Percentiles rank a stretch among this genome's conserved stretches.
These are phyloP conservation scores for Pythium phragmitis DNA, from an alignment of 352 stramenopile genomes.

Conservation along the genomic window DNA sequence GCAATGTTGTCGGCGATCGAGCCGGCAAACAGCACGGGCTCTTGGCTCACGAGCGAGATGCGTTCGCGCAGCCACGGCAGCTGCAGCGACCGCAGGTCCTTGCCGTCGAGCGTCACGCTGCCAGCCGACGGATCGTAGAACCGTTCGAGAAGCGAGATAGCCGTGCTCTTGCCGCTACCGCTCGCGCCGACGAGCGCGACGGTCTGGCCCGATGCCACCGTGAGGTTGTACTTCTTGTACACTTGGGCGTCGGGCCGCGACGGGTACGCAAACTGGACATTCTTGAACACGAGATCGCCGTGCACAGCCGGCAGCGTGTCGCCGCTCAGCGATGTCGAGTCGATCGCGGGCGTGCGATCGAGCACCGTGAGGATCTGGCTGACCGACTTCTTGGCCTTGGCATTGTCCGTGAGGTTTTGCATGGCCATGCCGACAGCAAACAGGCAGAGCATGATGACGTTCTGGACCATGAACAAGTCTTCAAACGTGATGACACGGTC, in stretches of 20 bases:
- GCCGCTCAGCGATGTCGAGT: slow-evolving; percentile 19
- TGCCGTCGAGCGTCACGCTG: slow-evolving; percentile 56
- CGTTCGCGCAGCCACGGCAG: slow-evolving; percentile 30
- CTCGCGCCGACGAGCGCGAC: slow-evolving; percentile 81
- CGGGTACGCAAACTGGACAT: slow-evolving; percentile 61
- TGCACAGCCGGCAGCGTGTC: slow-evolving; percentile 10
- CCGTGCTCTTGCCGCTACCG: slow-evolving; percentile 81
- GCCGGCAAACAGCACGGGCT: slow-evolving; percentile 56
- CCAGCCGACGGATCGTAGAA: slow-evolving; percentile 54
- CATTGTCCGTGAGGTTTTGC: slow-evolving; percentile 32
- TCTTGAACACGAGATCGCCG: slow-evolving; percentile 38
- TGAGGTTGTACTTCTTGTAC: slow-evolving; percentile 70
- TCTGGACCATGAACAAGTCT: slow-evolving; percentile 44
- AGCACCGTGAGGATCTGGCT: slow-evolving; percentile 50
- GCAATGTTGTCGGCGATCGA: slow-evolving; percentile 45
- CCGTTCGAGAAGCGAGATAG: slow-evolving; percentile 62
- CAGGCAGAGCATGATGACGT: slow-evolving; percentile 38
- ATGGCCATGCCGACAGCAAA: slow-evolving; percentile 36
- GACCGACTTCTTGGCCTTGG: slow-evolving; percentile 33
- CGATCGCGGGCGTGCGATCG: slow-evolving; percentile 42
- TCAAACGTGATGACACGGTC: slow-evolving; percentile 38
- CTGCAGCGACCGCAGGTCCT: slow-evolving; percentile 53
- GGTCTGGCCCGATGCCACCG: slow-evolving; percentile 48
- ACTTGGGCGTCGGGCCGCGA: slow-evolving; percentile 47
- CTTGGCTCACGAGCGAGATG: slow-evolving; percentile 59